Base-by-base conservation (phyloP, 106 monocot genomes). In the Ottelia alismoides region DNA sequence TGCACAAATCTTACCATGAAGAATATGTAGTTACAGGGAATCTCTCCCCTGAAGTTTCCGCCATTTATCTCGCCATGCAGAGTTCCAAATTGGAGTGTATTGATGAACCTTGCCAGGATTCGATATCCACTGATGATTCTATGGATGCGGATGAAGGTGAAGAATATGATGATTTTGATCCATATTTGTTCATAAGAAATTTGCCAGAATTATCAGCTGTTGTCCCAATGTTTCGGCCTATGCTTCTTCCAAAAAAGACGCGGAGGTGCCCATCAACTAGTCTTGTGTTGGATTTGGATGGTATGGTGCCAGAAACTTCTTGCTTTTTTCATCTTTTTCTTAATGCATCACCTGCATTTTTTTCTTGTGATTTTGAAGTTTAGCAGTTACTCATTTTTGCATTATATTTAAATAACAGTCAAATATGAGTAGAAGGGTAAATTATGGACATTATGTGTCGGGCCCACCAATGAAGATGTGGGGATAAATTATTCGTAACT, bases 271-370 rank as follows among this genome's bases (percentile, higher is more conserved):
- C 98, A 47, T 65, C 77, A 66, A 90, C 79, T 26, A 98, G 84
- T 11, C 98, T 98, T 65, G 98, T 98, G 67, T 53, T 98, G 40
- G 98, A 98, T 75, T 72, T 98, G 49, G 98, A 98, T 75, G 98
- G 98, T 98, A 89, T 49, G 21, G 11, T 49, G n/a, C n/a, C n/a
- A n/a, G n/a, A n/a, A n/a, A n/a, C n/a, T n/a, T n/a, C n/a, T n/a
- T n/a, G n/a, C n/a, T n/a, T n/a, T n/a, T n/a, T n/a, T n/a, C n/a
- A n/a, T n/a, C n/a, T n/a, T n/a, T n/a, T n/a, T n/a, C n/a, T n/a
- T n/a, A n/a, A n/a, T n/a, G n/a, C n/a, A n/a, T n/a, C n/a, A n/a
- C n/a, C n/a, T n/a, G n/a, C n/a, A n/a, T n/a, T n/a, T n/a, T n/a
- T n/a, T n/a, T n/a, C n/a, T n/a, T n/a, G n/a, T n/a, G n/a, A n/a